Base-by-base conservation (phyloP, 2,329 filamentous ascomycete species). In the Sporothrix brasiliensis region DNA sequence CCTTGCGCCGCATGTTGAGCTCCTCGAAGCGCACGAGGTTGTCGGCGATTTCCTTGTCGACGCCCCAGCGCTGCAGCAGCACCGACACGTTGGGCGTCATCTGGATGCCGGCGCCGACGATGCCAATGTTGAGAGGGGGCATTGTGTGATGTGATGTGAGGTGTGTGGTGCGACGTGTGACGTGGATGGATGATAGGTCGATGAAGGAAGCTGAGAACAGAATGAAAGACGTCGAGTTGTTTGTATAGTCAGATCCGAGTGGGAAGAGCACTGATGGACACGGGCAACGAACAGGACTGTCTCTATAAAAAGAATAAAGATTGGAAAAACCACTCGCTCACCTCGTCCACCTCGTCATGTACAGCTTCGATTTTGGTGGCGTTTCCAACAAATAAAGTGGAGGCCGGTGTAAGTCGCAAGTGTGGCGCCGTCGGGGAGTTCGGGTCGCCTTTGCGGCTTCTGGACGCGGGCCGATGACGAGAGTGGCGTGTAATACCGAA, bases 51-150 rank as follows among this genome's bases (percentile, higher is more conserved):
- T 77, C 76, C 53, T 80, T 77, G 73, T 78, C 78, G 66, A 81
- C 78, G 50, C 77, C 80, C 77, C 79, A 82, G 70, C 77, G 75
- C 58, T 79, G 77, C 0, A 82, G 77, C 19, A 82, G 75, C 11
- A 79, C 74, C 9, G 80, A 78, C 6, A 79, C 80, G 68, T 82
- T 82, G 0, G 81, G 79, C 0, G 81, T 81, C 75, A 81, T 78
- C 75, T 81, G 78, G 49, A 79, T 78, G 16, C 77, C 78, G 9
- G 78, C 69, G 19, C 69, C 69, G 19, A 70, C 69, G 44, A 71
- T 67, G 41, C 69, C 68, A 27, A 70, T 39, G 44, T 65, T 49
- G 61, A 65, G 27, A 19, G 61, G 44, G 27, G 61, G 34, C 61
- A 65, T 65, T 49, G 21, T 65, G 44, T 16, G 61, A 19, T 30